Conservation (phyloP, 352 stramenopile species). For the Globisporangium emineosum region DNA sequence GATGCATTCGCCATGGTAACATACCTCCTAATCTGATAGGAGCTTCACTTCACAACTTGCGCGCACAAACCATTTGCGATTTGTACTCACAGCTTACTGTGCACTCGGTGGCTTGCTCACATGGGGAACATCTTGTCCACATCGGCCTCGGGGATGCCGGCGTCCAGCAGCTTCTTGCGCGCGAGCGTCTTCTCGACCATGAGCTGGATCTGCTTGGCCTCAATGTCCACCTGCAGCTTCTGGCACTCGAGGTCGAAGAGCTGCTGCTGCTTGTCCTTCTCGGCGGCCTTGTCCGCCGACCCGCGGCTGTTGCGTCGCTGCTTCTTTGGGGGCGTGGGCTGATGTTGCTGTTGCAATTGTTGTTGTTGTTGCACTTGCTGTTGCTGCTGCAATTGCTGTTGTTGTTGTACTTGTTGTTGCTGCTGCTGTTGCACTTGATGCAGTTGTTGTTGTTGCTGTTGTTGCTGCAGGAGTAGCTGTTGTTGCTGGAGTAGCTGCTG, state of each 20-base stretch:
- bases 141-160: slow-evolving; percentile 34
- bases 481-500: background rate
- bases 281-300: slow-evolving; percentile 1
- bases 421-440: background rate
- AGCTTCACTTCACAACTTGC: background rate
- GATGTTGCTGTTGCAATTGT: background rate
- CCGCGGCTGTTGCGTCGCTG: slow-evolving; percentile 4
- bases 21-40: background rate
- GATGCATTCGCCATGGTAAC: background rate
- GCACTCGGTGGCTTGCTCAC: slow-evolving; percentile 1
- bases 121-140: slow-evolving; percentile 47
- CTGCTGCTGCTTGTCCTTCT: slow-evolving; percentile 35
- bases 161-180: slow-evolving; percentile 46
- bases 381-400: slow-evolving; percentile 3
- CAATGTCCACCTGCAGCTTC: slow-evolving; percentile 46
- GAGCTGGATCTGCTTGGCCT: slow-evolving; percentile 44
- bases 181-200: slow-evolving; percentile 48
- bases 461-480: background rate
- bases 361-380: background rate
- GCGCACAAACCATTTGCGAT: too few relatives aligned
- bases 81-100: too few relatives aligned
- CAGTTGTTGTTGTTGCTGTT: background rate
- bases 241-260: slow-evolving; percentile 51
- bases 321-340: background rate
- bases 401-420: background rate